These are phyloP conservation scores for Syncephalastrum racemosum DNA, from an alignment of 371 early-diverging fungal genomes.

Conservation along the genomic window DNA sequence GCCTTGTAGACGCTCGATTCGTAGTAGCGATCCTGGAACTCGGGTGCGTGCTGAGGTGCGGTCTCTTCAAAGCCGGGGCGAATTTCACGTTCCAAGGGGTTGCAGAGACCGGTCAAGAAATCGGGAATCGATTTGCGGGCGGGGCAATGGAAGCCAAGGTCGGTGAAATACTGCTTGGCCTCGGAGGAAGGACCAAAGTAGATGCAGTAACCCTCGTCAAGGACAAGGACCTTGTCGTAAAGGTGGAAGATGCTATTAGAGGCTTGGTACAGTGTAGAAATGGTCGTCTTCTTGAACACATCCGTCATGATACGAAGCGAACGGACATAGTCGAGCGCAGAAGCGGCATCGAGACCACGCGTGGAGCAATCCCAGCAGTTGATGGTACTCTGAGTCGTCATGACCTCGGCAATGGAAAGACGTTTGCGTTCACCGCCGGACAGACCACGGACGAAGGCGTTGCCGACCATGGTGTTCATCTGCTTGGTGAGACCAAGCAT, in stretches of 20 bases:
- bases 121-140: conserved; percentile 75
- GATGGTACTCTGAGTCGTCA: conserved; percentile 72
- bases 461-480: conserved; percentile 79
- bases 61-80: conserved; percentile 51
- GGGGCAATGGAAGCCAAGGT: conserved; percentile 69
- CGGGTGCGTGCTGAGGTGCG: conserved; percentile 42
- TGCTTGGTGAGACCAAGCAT: conserved; percentile 77
- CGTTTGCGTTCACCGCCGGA: conserved; percentile 91
- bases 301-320: conserved; percentile 70
- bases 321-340: conserved; percentile 76
- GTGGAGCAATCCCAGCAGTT: conserved; percentile 89
- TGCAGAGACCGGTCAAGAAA: conserved; percentile 66
- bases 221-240: conserved; percentile 72
- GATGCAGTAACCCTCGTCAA: conserved; percentile 70
- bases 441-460: conserved; percentile 78
- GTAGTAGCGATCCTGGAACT: conserved; percentile 48
- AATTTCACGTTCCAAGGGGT: conserved; percentile 60
- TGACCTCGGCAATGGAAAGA: conserved; percentile 84
- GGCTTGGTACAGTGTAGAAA: conserved; percentile 69
- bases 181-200: conserved; percentile 70
- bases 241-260: conserved; percentile 72
- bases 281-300: conserved; percentile 58
- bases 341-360: conserved; percentile 88
- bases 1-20: conserved; percentile 33
- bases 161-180: conserved; percentile 68